A percentile compares a stretch with the other conserved stretches of the same genome.
Conservation (phyloP, 805 yeast genomes). For the Wickerhamomyces bovis region DNA sequence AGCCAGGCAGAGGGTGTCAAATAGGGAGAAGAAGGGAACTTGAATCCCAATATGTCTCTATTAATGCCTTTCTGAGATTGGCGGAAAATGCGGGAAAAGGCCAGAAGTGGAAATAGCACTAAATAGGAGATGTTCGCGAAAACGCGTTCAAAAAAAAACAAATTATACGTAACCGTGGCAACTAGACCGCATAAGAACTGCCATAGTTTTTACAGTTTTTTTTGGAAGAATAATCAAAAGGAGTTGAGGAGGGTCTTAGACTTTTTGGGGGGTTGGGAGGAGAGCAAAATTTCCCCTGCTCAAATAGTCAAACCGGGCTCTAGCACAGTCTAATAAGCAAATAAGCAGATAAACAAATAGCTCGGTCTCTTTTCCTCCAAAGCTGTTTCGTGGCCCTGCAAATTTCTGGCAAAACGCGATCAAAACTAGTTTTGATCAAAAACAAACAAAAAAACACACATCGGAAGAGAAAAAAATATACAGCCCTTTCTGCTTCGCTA, state of each 20-base stretch:
- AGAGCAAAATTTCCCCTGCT: too few species aligned
- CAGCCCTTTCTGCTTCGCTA: too few species aligned
- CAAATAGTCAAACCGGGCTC: too few species aligned
- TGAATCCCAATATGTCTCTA: too few species aligned
- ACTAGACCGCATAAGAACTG: neutral
- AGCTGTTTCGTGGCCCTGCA: too few species aligned
- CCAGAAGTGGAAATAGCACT: neutral
- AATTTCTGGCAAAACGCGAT: neutral
- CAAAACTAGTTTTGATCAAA: neutral
- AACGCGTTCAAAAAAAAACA: neutral
- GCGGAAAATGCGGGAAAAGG: too few species aligned
- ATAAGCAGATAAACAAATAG: too few species aligned
- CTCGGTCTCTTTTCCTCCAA: too few species aligned
- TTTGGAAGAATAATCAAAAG: neutral
- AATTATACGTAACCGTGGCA: neutral
- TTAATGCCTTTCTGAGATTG: too few species aligned
- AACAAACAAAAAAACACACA: neutral
- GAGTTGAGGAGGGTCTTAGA: neutral
- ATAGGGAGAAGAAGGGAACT: too few species aligned
- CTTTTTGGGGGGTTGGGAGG: too few species aligned
- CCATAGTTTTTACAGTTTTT: neutral
- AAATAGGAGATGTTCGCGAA: neutral
- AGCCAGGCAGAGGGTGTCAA: neutral
- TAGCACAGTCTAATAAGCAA: too few species aligned
- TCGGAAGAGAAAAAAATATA: neutral